Conservation (phyloP, 176 grass and related monocot genomes). For the bread wheat (Triticum aestivum) region IWGSC_CS_RefSeq_v2.1 NC_057797.1:58710830-58711329, state of each 20-base stretch:
- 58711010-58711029: not conserved
- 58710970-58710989: slow-evolving; percentile 47
- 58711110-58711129: slow-evolving; percentile 93
- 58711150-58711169: slow-evolving; percentile 83
- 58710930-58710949: slow-evolving; percentile 87
- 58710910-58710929: slow-evolving; percentile 45
- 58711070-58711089: slow-evolving; percentile 92
- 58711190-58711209: slow-evolving; percentile 42
- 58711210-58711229: slow-evolving; percentile 75
- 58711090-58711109: slow-evolving; percentile 83
- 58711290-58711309: slow-evolving; percentile 97
- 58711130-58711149: slow-evolving; percentile 82
- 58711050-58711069: slow-evolving; percentile 60
- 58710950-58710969: slow-evolving; percentile 93
- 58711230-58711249: slow-evolving; percentile 99
- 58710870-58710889: slow-evolving; percentile 79
- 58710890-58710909: slow-evolving; percentile 41
- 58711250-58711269: slow-evolving; percentile 68
- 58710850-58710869: slow-evolving; percentile 90
- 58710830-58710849: slow-evolving; percentile 74
- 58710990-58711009: not conserved
- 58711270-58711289: slow-evolving; percentile 82
- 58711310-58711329: slow-evolving; percentile 43
- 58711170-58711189: slow-evolving; percentile 98
- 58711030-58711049: not conserved